These are phyloP conservation scores for Arthroderma sp. DNA, from an alignment of 2,329 filamentous ascomycete species.

Conservation along the genomic window DNA sequence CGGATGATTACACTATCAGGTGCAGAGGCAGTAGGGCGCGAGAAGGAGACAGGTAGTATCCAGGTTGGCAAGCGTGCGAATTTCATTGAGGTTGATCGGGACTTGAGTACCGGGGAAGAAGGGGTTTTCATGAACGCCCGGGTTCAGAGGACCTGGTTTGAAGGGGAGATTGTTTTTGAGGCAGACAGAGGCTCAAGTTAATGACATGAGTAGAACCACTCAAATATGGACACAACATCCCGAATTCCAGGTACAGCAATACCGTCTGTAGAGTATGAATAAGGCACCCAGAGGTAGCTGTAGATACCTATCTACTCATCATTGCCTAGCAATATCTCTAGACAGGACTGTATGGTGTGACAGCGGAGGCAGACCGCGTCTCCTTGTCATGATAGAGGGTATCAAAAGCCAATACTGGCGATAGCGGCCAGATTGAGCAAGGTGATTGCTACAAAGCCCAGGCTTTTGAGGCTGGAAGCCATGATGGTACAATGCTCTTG, in stretches of 20 bases:
- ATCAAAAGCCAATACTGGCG: too few species aligned
- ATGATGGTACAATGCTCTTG: too few species aligned
- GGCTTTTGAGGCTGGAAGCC: too few species aligned
- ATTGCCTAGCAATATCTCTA: not conserved
- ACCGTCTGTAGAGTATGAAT: not conserved
- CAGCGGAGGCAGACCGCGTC: too few species aligned
- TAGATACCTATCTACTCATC: not conserved
- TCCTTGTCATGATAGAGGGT: too few species aligned
- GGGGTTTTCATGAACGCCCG: not conserved
- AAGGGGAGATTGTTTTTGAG: not conserved
- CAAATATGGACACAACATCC: not conserved
- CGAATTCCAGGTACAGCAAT: not conserved
- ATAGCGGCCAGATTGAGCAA: too few species aligned
- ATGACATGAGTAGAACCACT: not conserved
- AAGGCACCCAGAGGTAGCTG: not conserved
- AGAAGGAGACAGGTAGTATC: not conserved
- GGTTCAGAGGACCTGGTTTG: not conserved
- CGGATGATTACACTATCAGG: not conserved
- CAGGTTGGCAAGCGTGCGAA: not conserved
- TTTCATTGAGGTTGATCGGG: not conserved
- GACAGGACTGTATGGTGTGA: too few species aligned
- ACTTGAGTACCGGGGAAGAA: not conserved
- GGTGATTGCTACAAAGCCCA: too few species aligned
- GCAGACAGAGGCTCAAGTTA: not conserved
- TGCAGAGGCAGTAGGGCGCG: not conserved